These are phyloP conservation scores for Aspergillus jensenii DNA, from an alignment of 2,329 filamentous ascomycete species.

Conservation along the genomic window DNA sequence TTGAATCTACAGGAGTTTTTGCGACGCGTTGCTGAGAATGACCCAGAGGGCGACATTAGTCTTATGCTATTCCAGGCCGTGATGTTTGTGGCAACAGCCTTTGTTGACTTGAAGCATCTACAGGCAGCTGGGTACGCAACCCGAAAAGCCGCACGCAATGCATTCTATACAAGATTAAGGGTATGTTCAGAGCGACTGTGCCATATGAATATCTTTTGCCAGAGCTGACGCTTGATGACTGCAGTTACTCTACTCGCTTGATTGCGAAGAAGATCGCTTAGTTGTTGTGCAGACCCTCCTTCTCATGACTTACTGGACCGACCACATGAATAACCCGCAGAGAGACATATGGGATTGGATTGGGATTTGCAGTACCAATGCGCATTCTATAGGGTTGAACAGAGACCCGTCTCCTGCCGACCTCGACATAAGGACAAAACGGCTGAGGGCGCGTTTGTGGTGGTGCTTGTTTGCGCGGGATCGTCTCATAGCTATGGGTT, in stretches of 20 bases:
- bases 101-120: conserved; percentile 73
- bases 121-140: conserved; percentile 71
- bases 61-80: conserved; percentile 86
- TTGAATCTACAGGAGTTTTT: conserved; percentile 63
- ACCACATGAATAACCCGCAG: conserved; percentile 78
- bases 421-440: conserved; percentile 33
- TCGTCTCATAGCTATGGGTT: conserved; percentile 80
- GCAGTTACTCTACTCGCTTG: conserved; percentile 82
- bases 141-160: conserved; percentile 75
- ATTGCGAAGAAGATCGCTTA: conserved; percentile 84
- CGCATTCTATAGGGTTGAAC: conserved; percentile 24
- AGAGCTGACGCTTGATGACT: conserved; percentile 5
- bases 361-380: conserved; percentile 24
- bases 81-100: conserved; percentile 85
- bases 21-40: conserved; percentile 57
- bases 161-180: conserved; percentile 80
- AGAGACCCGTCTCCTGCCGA: conserved; percentile 17
- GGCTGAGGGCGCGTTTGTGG: conserved; percentile 85
- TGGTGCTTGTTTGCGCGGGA: conserved; percentile 94
- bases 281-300: conserved; percentile 79
- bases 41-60: conserved; percentile 70
- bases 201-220: conserved; percentile 29
- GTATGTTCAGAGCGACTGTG: conserved; percentile 46
- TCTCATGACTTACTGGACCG: conserved; percentile 92
- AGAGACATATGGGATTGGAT: conserved; percentile 59